phyloP scores from a whole-genome alignment of 2,329 filamentous ascomycete genomes.

The Eutypella sp. region DNA sequence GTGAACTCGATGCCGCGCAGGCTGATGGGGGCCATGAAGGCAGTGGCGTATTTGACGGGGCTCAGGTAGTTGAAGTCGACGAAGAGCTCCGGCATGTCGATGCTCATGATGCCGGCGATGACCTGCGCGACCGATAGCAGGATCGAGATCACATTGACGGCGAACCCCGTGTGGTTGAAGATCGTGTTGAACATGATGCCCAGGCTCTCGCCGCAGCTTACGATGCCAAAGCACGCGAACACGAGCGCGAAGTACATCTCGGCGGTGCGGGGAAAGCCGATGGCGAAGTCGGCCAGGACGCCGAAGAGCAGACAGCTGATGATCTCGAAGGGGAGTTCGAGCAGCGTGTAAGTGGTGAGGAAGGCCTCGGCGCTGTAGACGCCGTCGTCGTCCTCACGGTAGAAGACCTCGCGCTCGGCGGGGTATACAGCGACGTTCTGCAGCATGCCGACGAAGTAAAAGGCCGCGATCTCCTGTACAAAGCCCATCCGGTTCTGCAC shows the following conservation, averaged over 20 bases:
- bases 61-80: slow-evolving; percentile 66
- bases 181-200: slow-evolving; percentile 79
- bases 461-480: slow-evolving; percentile 64
- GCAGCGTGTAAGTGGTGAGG: slow-evolving; percentile 62
- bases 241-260: slow-evolving; percentile 63
- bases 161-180: slow-evolving; percentile 69
- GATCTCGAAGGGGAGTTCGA: slow-evolving; percentile 70
- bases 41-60: slow-evolving; percentile 65
- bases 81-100: slow-evolving; percentile 62
- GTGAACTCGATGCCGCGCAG: slow-evolving; percentile 57
- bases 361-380: slow-evolving; percentile 70
- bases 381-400: slow-evolving; percentile 69
- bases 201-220: slow-evolving; percentile 68
- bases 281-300: slow-evolving; percentile 57
- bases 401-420: slow-evolving; percentile 68
- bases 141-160: slow-evolving; percentile 66
- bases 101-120: slow-evolving; percentile 67
- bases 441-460: slow-evolving; percentile 74
- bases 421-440: slow-evolving; percentile 75
- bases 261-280: slow-evolving; percentile 58
- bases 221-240: slow-evolving; percentile 68
- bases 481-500: slow-evolving; percentile 72
- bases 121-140: slow-evolving; percentile 65
- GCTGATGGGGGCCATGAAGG: slow-evolving; percentile 62
- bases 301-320: slow-evolving; percentile 61